Conservation (phyloP, 129 eudicot genomes). For the Helianthus tuberosus region DNA sequence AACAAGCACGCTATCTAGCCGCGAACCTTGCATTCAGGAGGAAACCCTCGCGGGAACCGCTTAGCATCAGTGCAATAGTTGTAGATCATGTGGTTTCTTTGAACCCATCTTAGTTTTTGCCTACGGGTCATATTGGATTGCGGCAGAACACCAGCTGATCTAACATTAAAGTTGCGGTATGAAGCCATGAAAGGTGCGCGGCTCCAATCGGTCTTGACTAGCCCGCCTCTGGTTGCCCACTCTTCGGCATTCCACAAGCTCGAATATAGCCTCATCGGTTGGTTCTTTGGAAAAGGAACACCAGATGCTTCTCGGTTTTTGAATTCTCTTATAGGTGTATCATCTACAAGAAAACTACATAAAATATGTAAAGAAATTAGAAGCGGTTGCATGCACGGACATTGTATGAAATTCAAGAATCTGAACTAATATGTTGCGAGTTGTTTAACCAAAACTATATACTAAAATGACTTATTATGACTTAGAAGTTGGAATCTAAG, state of each 20-base stretch:
- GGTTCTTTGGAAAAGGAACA: constrained; percentile 50
- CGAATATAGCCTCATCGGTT: constrained; percentile 53
- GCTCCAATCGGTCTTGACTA: constrained; percentile 58
- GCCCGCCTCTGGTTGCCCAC: constrained; percentile 73
- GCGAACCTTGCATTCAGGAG: constrained; percentile 1
- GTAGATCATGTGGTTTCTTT: constrained; percentile 28
- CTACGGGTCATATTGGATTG: not conserved
- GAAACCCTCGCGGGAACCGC: constrained; percentile 22
- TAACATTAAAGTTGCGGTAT: constrained; percentile 40
- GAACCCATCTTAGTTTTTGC: constrained; percentile 24
- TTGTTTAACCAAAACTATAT: too few relatives aligned
- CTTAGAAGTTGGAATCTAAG: too few relatives aligned
- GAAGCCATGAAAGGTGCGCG: constrained; percentile 56
- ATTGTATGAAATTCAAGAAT: too few relatives aligned
- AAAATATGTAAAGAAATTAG: not conserved
- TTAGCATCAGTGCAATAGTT: constrained; percentile 28
- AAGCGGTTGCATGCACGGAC: too few relatives aligned
- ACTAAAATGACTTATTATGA: too few relatives aligned
- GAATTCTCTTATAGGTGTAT: constrained; percentile 53
- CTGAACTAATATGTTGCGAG: too few relatives aligned
- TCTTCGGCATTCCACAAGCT: constrained; percentile 67
- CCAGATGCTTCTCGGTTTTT: constrained; percentile 44
- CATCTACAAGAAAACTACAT: constrained; percentile 50
- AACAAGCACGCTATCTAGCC: not conserved
- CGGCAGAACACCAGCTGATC: constrained; percentile 34